Evolutionary conservation across 1,284 basidiomycete species (phyloP), one percentile per base, ranked within the genome.

Genomic region (Anthracocystis walkeri): DNA sequence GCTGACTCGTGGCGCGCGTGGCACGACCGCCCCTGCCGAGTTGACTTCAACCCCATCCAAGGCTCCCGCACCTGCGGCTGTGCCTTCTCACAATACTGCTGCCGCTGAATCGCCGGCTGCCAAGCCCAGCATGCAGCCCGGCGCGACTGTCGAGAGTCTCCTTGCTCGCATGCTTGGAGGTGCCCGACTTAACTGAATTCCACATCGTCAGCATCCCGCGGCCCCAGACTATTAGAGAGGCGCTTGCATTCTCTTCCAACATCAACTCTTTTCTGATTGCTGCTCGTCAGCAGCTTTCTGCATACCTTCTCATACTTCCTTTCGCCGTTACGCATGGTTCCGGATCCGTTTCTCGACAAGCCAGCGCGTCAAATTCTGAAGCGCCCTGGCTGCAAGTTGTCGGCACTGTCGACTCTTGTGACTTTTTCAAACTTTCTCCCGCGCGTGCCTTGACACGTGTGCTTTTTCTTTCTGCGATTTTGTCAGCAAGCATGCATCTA

Each of bases 101-200:
- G 54, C 56, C 10, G 60, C 64, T 20, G 65, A 61, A 7, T 53
- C 72, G 55, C 72, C 66, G 29, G 65, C 57, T 4, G 38, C 50
- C 33, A 76, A 72, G 61, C 38, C 65, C 14, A 44, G 51, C 51
- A 60, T 65, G 42, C 65, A 76, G 65, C 69, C 74, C 18, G 74
- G 74, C 14, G 74, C 74, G 1, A 76, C 74, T 3, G 74, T 79
- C 40, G 78, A 79, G 44, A 78, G 65, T 41, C 74, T 79, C 18
- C 62, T 79, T 6, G 78, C 78, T 54, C 69, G 75, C 23, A 79
- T 79, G 78, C 72, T 79, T 44, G 75, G 78, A 18, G 73, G 72
- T 29, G 50, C 75, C 6, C 41, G 45, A 20, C 60, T 75, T 23
- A 51, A 50, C 49, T 75, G 20, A 61, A 16, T 2, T 14, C 35